Base-by-base conservation (phyloP, 306 rosid species). In the Dalbergia oliveri region DNA sequence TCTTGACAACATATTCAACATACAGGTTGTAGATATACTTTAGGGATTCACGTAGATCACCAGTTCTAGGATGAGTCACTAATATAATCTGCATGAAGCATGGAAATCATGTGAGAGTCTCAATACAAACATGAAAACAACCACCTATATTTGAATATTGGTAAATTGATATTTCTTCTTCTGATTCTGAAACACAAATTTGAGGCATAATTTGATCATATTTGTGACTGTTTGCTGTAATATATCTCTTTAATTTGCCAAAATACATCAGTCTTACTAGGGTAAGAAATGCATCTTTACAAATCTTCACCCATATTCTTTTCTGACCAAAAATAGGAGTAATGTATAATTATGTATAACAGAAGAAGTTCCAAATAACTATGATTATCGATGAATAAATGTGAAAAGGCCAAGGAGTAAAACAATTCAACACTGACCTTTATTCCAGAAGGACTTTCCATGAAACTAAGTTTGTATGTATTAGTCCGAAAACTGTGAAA, bases 401-500 rank as follows among this genome's bases (percentile, higher is more conserved):
- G 5, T 37, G 45, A 72, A 72, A 71, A 76, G 2, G 31, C n/a
- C 34, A 65, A 72, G 66, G 37, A 9, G 65, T 41, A 69, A 71
- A 62, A 56, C 56, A 35, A 68, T 69, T 59, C 13, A 3, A 63
- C 73, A 64, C 70, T 64, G 8, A 91, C 98, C 97, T 95, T 95
- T 64, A 95, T 76, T 67, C 99, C 99, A 44, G 98, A 93, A 39
- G 99, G 98, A 76, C 84, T 93, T 86, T 91, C 99, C 94, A 90
- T 93, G 87, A 95, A 93, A 85, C 92, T 91, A 78, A 95, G 98
- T 87, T 95, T 95, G 88, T 91, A 95, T 8, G 98, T 89, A 73
- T 95, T 95, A 26, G 99, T 93, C 26, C 84, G 88, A 60, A 95
- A 95, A 88, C 99, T 93, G 66, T 95, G 99, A 86, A 95, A 93